Base-by-base conservation (phyloP, 106 monocot species). In the Phalaenopsis equestris region DNA sequence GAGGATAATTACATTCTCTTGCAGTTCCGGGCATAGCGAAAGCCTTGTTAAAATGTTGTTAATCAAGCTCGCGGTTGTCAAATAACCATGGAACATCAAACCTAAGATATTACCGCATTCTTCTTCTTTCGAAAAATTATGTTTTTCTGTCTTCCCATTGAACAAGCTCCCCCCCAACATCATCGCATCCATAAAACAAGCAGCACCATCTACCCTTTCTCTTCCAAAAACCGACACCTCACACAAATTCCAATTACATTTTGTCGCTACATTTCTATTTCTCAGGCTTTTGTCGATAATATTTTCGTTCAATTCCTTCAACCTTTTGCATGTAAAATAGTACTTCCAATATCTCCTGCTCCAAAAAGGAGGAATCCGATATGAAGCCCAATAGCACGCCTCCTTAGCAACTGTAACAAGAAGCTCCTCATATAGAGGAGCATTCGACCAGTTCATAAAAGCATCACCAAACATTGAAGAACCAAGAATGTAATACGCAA, bases 311-410 rank as follows among this genome's bases (percentile, higher is more conserved):
- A 93, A 83, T 48, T 68, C 18, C 64, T 85, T 88, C 39, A 90
- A 78, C 64, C 70, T 86, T 39, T 47, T 42, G 75, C 88, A 88
- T 48, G 83, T 17, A 45, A 57, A 76, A 41, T 55, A 75, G 49
- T 88, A 93, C 73, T 42, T 88, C 93, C 93, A 87, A 78, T 79
- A 93, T 24, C 81, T 80, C 67, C 67, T 85, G 72, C 58, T 90
- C 93, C 93, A 93, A 75, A 90, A 80, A 17, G 93, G 93, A 75
- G 81, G 79, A 16, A 93, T 21, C 65, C 77, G 83, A 75, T 88
- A 90, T 46, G 88, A 90, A n/a, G 88, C 85, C 90, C 93, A 93
- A 75, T 80, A 90, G 77, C 88, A 85, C 67, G 86, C 88, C 79
- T 90, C 87, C 43, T 86, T 88, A 6, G 87, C 83, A 82, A 89